These are phyloP conservation scores for Erodium texanum DNA, from an alignment of 441 rosid species.

Conservation along the genomic window DNA sequence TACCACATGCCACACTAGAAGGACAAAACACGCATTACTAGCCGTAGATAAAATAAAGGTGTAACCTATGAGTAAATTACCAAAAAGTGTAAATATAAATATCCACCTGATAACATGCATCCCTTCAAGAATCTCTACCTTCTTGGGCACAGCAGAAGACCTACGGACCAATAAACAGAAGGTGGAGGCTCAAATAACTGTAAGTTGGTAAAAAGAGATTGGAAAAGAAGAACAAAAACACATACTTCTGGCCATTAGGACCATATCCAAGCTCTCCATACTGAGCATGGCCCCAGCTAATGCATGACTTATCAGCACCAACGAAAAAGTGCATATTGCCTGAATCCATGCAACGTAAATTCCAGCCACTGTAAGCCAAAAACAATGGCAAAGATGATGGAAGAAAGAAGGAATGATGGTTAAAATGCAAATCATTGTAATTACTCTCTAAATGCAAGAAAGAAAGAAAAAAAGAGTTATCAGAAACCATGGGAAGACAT, in stretches of 20 bases:
- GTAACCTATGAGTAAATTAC: not conserved
- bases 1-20: slow-evolving; percentile 82
- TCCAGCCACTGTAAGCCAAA: slow-evolving; percentile 69
- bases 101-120: slow-evolving; percentile 83
- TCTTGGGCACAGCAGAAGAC: slow-evolving; percentile 85
- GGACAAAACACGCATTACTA: slow-evolving; percentile 7
- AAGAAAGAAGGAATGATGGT: not conserved
- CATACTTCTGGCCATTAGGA: slow-evolving; percentile 80
- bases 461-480: too few species aligned
- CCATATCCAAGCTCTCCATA: slow-evolving; percentile 95
- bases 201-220: not conserved
- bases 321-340: slow-evolving; percentile 95
- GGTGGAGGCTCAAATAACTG: not conserved
- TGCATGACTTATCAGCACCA: slow-evolving; percentile 94
- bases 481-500: too few species aligned
- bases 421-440: too few species aligned
- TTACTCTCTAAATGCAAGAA: too few species aligned
- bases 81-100: not conserved
- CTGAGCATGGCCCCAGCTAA: slow-evolving; percentile 92
- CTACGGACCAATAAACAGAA: slow-evolving; percentile 27
- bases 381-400: not conserved
- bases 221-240: not conserved
- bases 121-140: slow-evolving; percentile 83
- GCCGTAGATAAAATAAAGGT: not conserved
- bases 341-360: slow-evolving; percentile 91